These are phyloP conservation scores for Carex arenaria DNA, from an alignment of 202 grass and related monocot species.

Conservation along the genomic window DNA sequence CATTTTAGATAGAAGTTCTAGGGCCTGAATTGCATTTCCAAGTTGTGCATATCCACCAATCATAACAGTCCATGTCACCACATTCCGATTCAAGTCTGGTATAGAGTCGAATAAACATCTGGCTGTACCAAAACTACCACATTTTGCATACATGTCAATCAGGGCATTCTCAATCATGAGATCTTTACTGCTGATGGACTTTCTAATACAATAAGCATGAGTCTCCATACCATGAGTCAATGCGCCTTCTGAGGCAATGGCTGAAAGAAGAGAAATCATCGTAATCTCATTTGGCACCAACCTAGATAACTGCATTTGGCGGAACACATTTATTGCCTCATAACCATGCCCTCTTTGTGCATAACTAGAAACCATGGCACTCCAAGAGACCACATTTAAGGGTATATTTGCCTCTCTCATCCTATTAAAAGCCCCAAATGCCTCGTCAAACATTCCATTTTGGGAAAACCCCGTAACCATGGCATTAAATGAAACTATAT, in stretches of 20 bases:
- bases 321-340: constrained; percentile 52
- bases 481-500: constrained; percentile 65
- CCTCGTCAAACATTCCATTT: constrained; percentile 65
- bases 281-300: constrained; percentile 66
- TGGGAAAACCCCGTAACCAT: constrained; percentile 73
- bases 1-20: constrained; percentile 62
- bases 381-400: constrained; percentile 68
- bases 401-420: constrained; percentile 57
- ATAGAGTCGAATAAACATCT: constrained; percentile 46
- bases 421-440: constrained; percentile 50
- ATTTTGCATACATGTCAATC: constrained; percentile 92
- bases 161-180: constrained; percentile 69
- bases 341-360: constrained; percentile 59
- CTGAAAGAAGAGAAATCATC: constrained; percentile 70
- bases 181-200: constrained; percentile 47
- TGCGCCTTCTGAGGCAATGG: constrained; percentile 72
- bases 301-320: constrained; percentile 51
- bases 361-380: constrained; percentile 66
- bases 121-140: constrained; percentile 46
- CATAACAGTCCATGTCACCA: constrained; percentile 92
- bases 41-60: constrained; percentile 78
- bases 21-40: constrained; percentile 59
- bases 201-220: constrained; percentile 71
- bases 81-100: constrained; percentile 38
- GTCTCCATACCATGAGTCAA: constrained; percentile 59